Base-by-base conservation (phyloP, 306 rosid genomes). In the Medicago ruthenica region DNA sequence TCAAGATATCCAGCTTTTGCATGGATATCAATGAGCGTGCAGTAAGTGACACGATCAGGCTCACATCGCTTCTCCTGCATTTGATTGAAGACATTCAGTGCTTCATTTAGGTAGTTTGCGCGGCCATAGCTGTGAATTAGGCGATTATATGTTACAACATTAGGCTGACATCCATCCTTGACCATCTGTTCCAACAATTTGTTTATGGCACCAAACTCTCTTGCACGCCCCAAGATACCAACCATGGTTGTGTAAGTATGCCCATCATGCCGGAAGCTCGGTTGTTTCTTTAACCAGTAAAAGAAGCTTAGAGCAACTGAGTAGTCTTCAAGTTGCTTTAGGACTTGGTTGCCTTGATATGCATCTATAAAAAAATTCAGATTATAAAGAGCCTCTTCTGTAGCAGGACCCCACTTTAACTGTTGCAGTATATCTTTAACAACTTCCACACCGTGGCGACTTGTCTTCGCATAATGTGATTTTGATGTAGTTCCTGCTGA, bases 211-310 rank as follows among this genome's bases (percentile, higher is more conserved):
- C 89, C 90, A 67, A 94, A 94, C 85, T 92, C 92, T 80, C 90
- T 88, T 68, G 91, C 94, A 50, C 95, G 95, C n/a, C 97, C 96
- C 34, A 94, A 89, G 81, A 90, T 87, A 75, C 98, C 98, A 76
- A 94, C 94, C 97, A 91, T 94, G 64, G 97, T 94, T 47, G 98
- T 94, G 70, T 92, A 94, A 61, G 96, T 92, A 79, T 94, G 93
- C 22, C 88, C 96, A 75, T 94, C 98, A 72, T 94, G 98, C 80
- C 79, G 76, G 87, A 92, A 94, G 21, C 95, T 86, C 1, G 89
- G 80, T 72, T 83, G 88, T 45, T 51, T 86, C 85, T 91, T 94
- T 69, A 94, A 80, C 97, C 98, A 94, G 83, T 82, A 60, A 70
- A 94, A 94, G 83, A 94, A 92, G 16, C 84, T 86, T 69, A 90